Evolutionary conservation across 768 basidiomycete species (phyloP), one percentile per base, ranked within the genome.

Genomic region (Leccinum subgranulosum): DNA sequence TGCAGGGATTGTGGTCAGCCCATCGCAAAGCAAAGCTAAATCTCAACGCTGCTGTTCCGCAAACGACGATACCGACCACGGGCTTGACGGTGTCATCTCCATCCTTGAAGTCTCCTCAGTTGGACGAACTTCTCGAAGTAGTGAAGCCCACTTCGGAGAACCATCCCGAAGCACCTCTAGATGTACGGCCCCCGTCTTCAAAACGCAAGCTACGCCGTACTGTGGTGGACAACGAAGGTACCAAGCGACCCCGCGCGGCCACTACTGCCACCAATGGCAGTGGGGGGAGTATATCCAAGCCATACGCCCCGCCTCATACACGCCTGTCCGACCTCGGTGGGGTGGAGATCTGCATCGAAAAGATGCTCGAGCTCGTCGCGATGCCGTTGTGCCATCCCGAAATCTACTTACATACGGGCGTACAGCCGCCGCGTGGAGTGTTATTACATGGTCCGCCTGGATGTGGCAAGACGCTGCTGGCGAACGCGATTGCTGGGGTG

Each of bases 321-420:
- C 82, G 92, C 9, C 75, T 98, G 4, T 84, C 92, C 1, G 88
- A 94, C 64, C 80, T 98, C 0, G 97, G 95, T 14, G 97, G 96
- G 9, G 82, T 98, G 5, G 87, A 91, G 56, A 66, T 78, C 14
- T 94, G 89, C 60, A 81, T 98, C 15, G 94, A 96, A 69, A 94
- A 94, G 71, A 84, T 98, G 78, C 82, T 97, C 36, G 95, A 98
- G 66, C 85, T 96, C n/a, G 94, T 98, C 14, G 94, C 92, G 1
- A 88, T 98, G 84, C 97, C 97, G 0, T 75, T 99, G 1, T 86
- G 87, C 53, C 95, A 98, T 74, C 97, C 97, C 0, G 97, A 99
- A 70, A 85, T 99, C 7, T 98, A 98, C 74, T 74, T 92, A 5
- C 89, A 94, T 62, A 95, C 94, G 0, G 96, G 97, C 2, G 89